Conservation (phyloP, 2,329 filamentous ascomycete genomes). For the Scleromitrula shiraiana region DNA sequence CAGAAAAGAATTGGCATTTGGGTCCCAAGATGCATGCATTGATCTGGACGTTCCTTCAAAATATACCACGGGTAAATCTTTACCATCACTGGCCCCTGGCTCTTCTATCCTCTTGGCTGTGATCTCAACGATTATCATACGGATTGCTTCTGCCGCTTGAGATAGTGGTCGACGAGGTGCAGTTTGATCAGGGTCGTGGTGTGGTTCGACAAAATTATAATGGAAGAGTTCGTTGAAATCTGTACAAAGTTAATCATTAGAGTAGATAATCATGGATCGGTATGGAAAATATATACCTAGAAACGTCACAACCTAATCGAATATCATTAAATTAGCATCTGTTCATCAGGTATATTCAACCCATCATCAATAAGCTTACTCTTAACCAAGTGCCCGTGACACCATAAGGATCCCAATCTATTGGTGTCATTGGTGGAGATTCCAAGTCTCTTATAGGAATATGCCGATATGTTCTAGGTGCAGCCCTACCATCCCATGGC, state of each 20-base stretch:
- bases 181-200: constrained; percentile 31
- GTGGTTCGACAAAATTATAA: constrained; percentile 56
- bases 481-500: constrained; percentile 3
- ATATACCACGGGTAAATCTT: constrained; percentile 55
- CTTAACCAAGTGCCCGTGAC: constrained; percentile 65
- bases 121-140: constrained; percentile 62
- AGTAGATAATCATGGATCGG: background rate
- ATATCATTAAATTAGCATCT: constrained; percentile 14
- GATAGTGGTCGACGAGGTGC: constrained; percentile 46
- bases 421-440: background rate
- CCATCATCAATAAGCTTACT: constrained; percentile 33
- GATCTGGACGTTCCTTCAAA: constrained; percentile 56
- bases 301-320: constrained; percentile 35
- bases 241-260: constrained; percentile 12
- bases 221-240: constrained; percentile 66
- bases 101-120: constrained; percentile 51
- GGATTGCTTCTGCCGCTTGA: constrained; percentile 56
- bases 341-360: background rate
- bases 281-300: constrained; percentile 29
- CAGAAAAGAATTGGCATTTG: constrained; percentile 59
- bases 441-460: background rate
- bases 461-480: constrained; percentile 8
- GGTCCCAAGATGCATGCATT: constrained; percentile 57
- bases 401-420: constrained; percentile 29
- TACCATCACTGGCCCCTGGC: constrained; percentile 49